Evolutionary conservation across 176 grass and related monocot species (phyloP).

Genomic region (Microstegium vimineum): DNA sequence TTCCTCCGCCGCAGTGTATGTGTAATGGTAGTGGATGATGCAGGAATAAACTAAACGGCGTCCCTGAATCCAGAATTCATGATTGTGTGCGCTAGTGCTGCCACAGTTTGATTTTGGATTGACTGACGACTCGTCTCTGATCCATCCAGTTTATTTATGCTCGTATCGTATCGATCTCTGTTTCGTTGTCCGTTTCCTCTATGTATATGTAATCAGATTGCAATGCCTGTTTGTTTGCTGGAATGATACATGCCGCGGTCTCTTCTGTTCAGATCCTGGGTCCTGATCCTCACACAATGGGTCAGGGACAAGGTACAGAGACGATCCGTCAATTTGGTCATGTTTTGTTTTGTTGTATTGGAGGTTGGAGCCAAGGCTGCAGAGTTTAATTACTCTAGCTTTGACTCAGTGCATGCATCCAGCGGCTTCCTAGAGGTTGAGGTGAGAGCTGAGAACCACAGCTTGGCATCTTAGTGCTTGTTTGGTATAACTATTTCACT

Average conservation of each 20-base stretch:
- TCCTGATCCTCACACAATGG: not conserved
- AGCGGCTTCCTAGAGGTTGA: too few species aligned
- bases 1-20: not conserved
- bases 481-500: too few species aligned
- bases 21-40: not conserved
- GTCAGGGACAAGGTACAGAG: not conserved
- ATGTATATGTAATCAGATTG: not conserved
- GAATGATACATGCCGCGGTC: not conserved
- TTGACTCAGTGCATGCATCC: too few species aligned
- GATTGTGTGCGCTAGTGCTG: not conserved
- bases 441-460: too few species aligned
- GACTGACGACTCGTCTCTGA: not conserved
- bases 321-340: not conserved
- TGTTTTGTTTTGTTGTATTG: too few species aligned
- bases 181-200: not conserved
- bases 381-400: too few species aligned
- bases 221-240: not conserved
- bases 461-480: not conserved
- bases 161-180: not conserved
- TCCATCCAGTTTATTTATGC: not conserved
- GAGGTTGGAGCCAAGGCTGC: too few species aligned
- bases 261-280: not conserved
- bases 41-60: not conserved
- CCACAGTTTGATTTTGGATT: not conserved
- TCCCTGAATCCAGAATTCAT: not conserved